phyloP scores from a whole-genome alignment of 441 rosid species.

The Pelargonium citronellum region DNA sequence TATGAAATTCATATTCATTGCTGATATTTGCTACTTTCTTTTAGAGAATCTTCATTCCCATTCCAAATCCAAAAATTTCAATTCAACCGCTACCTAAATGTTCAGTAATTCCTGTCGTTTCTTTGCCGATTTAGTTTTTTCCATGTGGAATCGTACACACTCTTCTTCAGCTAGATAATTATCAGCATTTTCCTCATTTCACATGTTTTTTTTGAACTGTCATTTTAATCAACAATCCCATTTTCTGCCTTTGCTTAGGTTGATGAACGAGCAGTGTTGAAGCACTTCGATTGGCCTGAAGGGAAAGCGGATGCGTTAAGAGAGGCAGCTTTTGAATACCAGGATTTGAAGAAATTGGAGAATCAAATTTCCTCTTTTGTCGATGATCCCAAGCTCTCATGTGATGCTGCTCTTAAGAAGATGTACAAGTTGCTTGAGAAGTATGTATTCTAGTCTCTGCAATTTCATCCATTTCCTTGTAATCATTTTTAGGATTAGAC shows the following conservation, averaged over 20 bases:
- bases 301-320: conserved; percentile 93
- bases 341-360: conserved; percentile 81
- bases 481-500: no score
- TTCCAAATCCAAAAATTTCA: no score
- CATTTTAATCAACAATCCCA: background rate
- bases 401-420: conserved; percentile 84
- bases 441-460: conserved; percentile 30
- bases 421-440: conserved; percentile 92
- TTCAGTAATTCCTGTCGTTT: no score
- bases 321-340: conserved; percentile 94
- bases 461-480: no score
- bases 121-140: no score
- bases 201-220: background rate
- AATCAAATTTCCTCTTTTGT: conserved; percentile 67
- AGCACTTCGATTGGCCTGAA: conserved; percentile 99
- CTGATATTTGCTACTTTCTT: conserved; percentile 4
- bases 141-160: no score
- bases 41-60: no score
- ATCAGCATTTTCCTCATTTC: background rate
- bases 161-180: conserved; percentile 1
- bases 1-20: conserved; percentile 26
- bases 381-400: conserved; percentile 75
- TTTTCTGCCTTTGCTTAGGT: conserved; percentile 42
- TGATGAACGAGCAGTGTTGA: conserved; percentile 93
- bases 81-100: no score